Conservation (phyloP, 1,284 basidiomycete species). For the Cryptococcus deneoformans region DNA sequence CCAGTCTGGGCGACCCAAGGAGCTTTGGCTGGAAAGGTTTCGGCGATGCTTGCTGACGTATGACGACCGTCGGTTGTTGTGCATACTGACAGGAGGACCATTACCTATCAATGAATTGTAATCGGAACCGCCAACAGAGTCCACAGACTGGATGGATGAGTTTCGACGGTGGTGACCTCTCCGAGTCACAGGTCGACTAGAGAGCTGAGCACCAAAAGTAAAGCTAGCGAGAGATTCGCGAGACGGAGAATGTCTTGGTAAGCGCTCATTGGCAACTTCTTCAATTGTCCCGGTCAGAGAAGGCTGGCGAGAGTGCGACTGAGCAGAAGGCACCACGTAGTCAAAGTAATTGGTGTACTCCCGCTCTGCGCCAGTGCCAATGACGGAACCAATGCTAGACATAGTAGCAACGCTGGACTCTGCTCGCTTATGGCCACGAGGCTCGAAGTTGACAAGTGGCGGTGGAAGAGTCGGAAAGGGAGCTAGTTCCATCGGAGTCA, state of each 20-base stretch:
- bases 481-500: neutral
- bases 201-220: neutral
- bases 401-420: conserved; percentile 78
- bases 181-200: conserved; percentile 14
- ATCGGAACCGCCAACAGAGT: conserved; percentile 45
- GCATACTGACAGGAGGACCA: conserved; percentile 64
- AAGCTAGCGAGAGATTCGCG: conserved; percentile 4
- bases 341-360: conserved; percentile 63
- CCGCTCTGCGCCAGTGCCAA: conserved; percentile 62
- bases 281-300: conserved; percentile 6
- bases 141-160: conserved; percentile 55
- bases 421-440: conserved; percentile 49
- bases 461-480: neutral
- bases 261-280: conserved; percentile 24
- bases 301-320: conserved; percentile 4
- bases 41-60: conserved; percentile 45
- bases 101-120: conserved; percentile 6
- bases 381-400: conserved; percentile 70
- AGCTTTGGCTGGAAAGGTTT: conserved; percentile 57
- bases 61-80: conserved; percentile 54
- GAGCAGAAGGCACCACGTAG: conserved; percentile 39
- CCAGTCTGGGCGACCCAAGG: conserved; percentile 61
- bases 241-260: conserved; percentile 1
- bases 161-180: conserved; percentile 27
- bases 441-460: neutral